A percentile compares a stretch with the other conserved stretches of the same genome.
These are phyloP conservation scores for Eutrema yunnanense DNA, from an alignment of 345 rosid species.

Conservation along the genomic window DNA sequence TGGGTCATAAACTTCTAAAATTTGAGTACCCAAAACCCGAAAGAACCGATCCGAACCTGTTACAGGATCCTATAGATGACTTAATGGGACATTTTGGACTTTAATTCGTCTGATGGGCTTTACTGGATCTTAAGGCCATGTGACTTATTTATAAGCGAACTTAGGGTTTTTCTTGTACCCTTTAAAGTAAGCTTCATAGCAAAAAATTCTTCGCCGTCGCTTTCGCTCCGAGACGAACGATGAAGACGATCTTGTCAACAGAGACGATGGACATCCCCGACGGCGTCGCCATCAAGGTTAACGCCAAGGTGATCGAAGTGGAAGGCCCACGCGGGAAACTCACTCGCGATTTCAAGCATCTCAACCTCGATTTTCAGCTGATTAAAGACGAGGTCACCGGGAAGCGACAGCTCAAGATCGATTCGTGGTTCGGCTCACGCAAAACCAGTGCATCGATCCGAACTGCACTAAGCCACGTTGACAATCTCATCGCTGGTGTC, in stretches of 20 bases:
- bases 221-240: too few relatives aligned
- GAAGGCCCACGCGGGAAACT: slow-evolving; percentile 65
- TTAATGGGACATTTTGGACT: neutral
- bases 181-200: neutral
- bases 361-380: slow-evolving; percentile 57
- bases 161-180: neutral
- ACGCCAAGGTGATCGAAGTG: slow-evolving; percentile 52
- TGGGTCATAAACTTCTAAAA: too few relatives aligned
- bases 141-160: neutral
- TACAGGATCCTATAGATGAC: too few relatives aligned
- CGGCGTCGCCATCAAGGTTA: slow-evolving; percentile 41
- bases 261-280: slow-evolving; percentile 70
- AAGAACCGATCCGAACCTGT: too few relatives aligned
- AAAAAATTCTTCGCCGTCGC: neutral
- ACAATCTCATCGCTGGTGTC: slow-evolving; percentile 63
- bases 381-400: slow-evolving; percentile 49
- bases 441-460: slow-evolving; percentile 58
- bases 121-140: neutral
- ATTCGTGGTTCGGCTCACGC: slow-evolving; percentile 56
- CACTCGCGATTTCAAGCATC: slow-evolving; percentile 51
- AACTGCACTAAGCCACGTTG: slow-evolving; percentile 66
- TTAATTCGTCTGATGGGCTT: neutral
- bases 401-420: slow-evolving; percentile 47
- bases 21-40: too few relatives aligned
- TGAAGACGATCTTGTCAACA: slow-evolving; percentile 54